These are phyloP conservation scores for Gossypium schwendimanii DNA, from an alignment of 441 rosid genomes.

Conservation along the genomic window DNA sequence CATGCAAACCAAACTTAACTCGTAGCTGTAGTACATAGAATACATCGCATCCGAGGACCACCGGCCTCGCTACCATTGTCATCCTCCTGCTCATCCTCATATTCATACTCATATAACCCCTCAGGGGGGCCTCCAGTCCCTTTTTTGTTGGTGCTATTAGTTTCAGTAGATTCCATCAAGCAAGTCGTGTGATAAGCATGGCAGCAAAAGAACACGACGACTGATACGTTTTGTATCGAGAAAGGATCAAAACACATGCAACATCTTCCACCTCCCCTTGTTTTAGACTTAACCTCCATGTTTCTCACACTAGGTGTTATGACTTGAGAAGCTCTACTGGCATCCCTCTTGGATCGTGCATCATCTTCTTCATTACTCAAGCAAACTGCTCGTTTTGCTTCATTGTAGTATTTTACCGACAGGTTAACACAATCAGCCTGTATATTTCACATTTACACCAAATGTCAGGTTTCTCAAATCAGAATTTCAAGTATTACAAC, in stretches of 20 bases:
- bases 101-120: slow-evolving; percentile 27
- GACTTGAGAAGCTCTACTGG: slow-evolving; percentile 34
- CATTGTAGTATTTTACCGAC: slow-evolving; percentile 77
- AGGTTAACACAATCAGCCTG: slow-evolving; percentile 95
- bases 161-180: slow-evolving; percentile 71
- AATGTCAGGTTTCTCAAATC: slow-evolving; percentile 9
- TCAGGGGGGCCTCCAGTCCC: slow-evolving; percentile 25
- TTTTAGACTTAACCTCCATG: slow-evolving; percentile 81
- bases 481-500: slow-evolving; percentile 5
- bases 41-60: slow-evolving; percentile 64
- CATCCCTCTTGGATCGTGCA: slow-evolving; percentile 47
- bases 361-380: slow-evolving; percentile 64
- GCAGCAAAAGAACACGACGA: slow-evolving; percentile 81
- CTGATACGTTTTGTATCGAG: slow-evolving; percentile 71
- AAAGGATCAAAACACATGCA: slow-evolving; percentile 94
- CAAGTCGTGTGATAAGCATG: slow-evolving; percentile 87
- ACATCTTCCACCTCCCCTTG: slow-evolving; percentile 78
- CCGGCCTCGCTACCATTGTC: slow-evolving; percentile 33
- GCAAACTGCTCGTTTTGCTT: slow-evolving; percentile 73
- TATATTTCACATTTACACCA: slow-evolving; percentile 12
- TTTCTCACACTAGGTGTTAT: slow-evolving; percentile 27
- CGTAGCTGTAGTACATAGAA: slow-evolving; percentile 89
- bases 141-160: slow-evolving; percentile 33
- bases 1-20: slow-evolving; percentile 1
- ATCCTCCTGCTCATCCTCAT: slow-evolving; percentile 41